Evolutionary conservation across 106 monocot species (phyloP), one percentile per base, ranked within the genome.

Genomic region (Acanthochlamys bracteata): DNA sequence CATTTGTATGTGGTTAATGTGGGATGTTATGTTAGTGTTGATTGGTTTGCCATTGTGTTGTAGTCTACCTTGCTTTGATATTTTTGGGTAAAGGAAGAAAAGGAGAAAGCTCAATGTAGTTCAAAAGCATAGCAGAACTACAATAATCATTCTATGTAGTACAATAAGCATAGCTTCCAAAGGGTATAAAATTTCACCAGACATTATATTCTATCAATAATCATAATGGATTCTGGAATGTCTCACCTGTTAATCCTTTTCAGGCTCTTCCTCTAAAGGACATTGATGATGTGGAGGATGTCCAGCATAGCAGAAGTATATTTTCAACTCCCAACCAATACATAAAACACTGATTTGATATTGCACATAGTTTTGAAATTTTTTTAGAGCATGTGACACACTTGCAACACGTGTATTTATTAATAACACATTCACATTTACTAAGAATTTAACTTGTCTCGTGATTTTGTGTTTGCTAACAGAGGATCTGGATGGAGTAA

Each of bases 401-500:
- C 33, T 33, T 33, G 33, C 33, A 33, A 33, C 33, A 3, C 6
- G 33, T 33, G 33, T 6, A 33, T 33, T 33, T 33, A 6, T 33
- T 33, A 33, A 33, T 33, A 33, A 33, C 33, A 33, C 33, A 33
- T 33, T 33, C 33, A 33, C 6, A 1, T 33, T 33, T 33, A 33
- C 4, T 33, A 33, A 33, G 33, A 33, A 33, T 33, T 33, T 33
- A n/a, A 6, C 33, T 33, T 33, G 33, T 64, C 7, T 65, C 11
- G 22, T 66, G 27, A 24, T 17, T 39, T 47, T 69, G 7, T 65
- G 11, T 26, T 26, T 66, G 42, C 25, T 41, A 45, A 46, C 69
- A 98, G 96, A 88, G 64, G 71, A 92, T 78, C 75, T 98, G 70
- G 87, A 85, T 51, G 96, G 96, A 46, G 85, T 88, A 22, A 98